These are phyloP conservation scores for Phoma sp. DNA, from an alignment of 2,329 filamentous ascomycete genomes.

Conservation along the genomic window DNA sequence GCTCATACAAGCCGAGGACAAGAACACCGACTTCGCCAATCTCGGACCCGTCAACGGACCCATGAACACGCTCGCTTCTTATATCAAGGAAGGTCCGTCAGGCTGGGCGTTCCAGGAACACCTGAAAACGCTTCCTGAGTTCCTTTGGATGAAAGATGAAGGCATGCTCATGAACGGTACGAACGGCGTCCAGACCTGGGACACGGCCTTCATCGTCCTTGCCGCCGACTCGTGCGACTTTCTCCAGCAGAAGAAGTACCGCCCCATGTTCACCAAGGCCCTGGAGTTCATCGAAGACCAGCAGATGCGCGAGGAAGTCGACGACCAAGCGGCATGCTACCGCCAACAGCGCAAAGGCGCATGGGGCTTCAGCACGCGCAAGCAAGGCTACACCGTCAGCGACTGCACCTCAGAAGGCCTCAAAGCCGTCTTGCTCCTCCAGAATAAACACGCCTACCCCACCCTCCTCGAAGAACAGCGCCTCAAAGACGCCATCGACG, in stretches of 20 bases:
- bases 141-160: slow-evolving; percentile 87
- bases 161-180: slow-evolving; percentile 96
- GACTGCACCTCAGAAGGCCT: slow-evolving; percentile 93
- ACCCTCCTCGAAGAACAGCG: slow-evolving; percentile 75
- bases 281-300: slow-evolving; percentile 87
- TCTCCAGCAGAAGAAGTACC: slow-evolving; percentile 76
- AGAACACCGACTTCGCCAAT: slow-evolving; percentile 85
- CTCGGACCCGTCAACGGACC: slow-evolving; percentile 88
- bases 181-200: slow-evolving; percentile 98
- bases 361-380: slow-evolving; percentile 93
- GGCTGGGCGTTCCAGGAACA: slow-evolving; percentile 75
- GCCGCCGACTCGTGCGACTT: slow-evolving; percentile 80
- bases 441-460: slow-evolving; percentile 75
- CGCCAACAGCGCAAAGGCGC: slow-evolving; percentile 89
- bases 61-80: slow-evolving; percentile 89
- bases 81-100: slow-evolving; percentile 80
- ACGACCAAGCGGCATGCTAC: slow-evolving; percentile 80
- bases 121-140: slow-evolving; percentile 81
- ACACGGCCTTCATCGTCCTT: slow-evolving; percentile 89
- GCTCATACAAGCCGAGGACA: slow-evolving; percentile 87
- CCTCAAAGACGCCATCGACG: slow-evolving; percentile 87
- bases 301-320: slow-evolving; percentile 84
- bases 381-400: slow-evolving; percentile 93
- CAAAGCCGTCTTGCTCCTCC: slow-evolving; percentile 83
- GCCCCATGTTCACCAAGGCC: slow-evolving; percentile 80